phyloP scores from a whole-genome alignment of 2,329 filamentous ascomycete species.

The Microdochium paspali region DNA sequence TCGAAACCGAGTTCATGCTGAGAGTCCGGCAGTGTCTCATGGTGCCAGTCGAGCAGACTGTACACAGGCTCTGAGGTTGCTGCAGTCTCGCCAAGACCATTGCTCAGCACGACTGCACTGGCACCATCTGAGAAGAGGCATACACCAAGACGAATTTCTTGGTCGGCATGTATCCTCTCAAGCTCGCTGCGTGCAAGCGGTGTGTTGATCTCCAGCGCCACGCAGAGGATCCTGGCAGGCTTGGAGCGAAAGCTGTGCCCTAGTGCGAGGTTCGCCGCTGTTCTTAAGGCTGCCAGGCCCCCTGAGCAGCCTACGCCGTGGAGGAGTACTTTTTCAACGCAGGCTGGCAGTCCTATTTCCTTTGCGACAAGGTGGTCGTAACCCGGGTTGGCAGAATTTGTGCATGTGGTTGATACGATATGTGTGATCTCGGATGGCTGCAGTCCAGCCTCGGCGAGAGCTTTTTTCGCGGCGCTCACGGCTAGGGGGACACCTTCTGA shows the following conservation, averaged over 20 bases:
- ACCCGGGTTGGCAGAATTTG: slow-evolving; percentile 59
- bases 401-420: slow-evolving; percentile 59
- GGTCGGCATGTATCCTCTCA: slow-evolving; percentile 47
- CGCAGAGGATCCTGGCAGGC: slow-evolving; percentile 53
- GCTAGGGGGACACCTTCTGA: slow-evolving; percentile 49
- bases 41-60: slow-evolving; percentile 56
- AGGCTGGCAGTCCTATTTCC: slow-evolving; percentile 43
- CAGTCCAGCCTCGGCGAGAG: slow-evolving; percentile 43
- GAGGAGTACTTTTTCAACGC: slow-evolving; percentile 53
- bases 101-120: slow-evolving; percentile 54
- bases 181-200: slow-evolving; percentile 56
- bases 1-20: slow-evolving; percentile 57
- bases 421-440: slow-evolving; percentile 50
- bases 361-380: slow-evolving; percentile 58
- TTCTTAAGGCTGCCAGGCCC: slow-evolving; percentile 50
- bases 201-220: slow-evolving; percentile 55
- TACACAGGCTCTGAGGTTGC: slow-evolving; percentile 33
- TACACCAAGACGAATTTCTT: slow-evolving; percentile 55
- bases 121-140: slow-evolving; percentile 63
- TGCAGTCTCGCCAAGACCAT: slow-evolving; percentile 42
- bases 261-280: slow-evolving; percentile 56
- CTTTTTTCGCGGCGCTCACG: slow-evolving; percentile 42
- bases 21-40: slow-evolving; percentile 51
- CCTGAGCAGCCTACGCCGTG: slow-evolving; percentile 60
- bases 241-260: slow-evolving; percentile 48